Evolutionary conservation across 1,284 basidiomycete species (phyloP), one percentile per base, ranked within the genome.

Genomic region (Ustilago loliicola): DNA sequence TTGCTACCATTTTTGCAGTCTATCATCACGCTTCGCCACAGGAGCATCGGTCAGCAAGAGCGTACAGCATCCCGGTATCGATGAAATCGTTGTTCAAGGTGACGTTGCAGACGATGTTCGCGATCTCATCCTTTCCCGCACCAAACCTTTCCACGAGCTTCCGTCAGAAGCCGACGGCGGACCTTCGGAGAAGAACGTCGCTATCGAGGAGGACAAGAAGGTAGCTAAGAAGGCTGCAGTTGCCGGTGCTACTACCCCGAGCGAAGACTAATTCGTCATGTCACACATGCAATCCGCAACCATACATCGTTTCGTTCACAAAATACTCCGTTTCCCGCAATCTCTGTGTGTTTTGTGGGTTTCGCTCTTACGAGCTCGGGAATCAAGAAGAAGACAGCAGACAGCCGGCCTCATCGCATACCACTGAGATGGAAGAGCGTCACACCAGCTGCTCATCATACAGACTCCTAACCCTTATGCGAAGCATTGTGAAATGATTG

Each of bases 31-130:
- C 8, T 77, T 86, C 27, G 84, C 84, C 11, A 86, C 84, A 8
- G 84, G 84, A n/a, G 84, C 83, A 2, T 82, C 83, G n/a, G 83
- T 86, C 40, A 77, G 79, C 52, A 84, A 85, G 61, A 82, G 80
- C 61, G 70, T 82, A 1, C 77, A 81, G 51, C 78, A 86, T 57
- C 84, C 84, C 0, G 77, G 76, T 23, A 61, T 85, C 4, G 84
- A 86, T 57, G 84, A 86, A 47, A 86, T 86, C 54, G 80, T 84
- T 15, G 80, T 86, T n/a, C 84, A 86, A 61, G 84, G 84, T 30
- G 84, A 86, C 50, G 83, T 86, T 10, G 82, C 82, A 3, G 83
- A 86, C 40, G 83, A 85, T n/a, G 72, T 86, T 1, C 47, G 61
- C 8, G 72, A 77, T 0, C 54, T 86, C 66, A 79, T 86, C 57